Evolutionary conservation across 257 asterid species (phyloP), one percentile per base, ranked within the genome.

Genomic region (Asclepias syriaca): DNA sequence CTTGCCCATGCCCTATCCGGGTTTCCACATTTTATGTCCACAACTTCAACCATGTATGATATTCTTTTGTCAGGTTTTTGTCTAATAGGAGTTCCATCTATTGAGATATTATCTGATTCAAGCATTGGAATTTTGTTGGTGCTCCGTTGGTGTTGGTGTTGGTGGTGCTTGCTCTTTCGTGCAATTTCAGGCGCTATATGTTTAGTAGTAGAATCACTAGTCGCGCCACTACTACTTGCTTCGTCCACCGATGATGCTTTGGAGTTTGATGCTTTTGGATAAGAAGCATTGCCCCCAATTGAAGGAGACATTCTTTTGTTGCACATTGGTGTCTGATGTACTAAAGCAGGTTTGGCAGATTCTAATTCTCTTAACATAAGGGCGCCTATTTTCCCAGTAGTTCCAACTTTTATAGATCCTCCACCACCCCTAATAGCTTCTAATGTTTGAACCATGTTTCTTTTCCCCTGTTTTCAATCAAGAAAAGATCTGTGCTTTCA

Each of bases 401-500:
- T 84, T 71, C 97, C 97, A 13, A 89, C 83, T 83, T 85, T 89
- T 67, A 91, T 68, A 15, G 96, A 89, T 75, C 97, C 97, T 75
- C 95, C 95, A 39, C 96, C 91, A 74, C 96, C 89, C 77, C 75
- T 77, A 53, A 87, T 83, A 29, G 86, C 84, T 87, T 87, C 96
- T 72, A 89, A 69, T 66, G 86, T 81, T 71, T 79, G 94, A 76
- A 83, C 87, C 98, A 88, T 90, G 14, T 29, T 68, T 6, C 18
- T 68, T 53, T 55, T 65, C 72, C 66, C 71, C 61, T 5, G 34
- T 46, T 14, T 7, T 56, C 72, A 66, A 67, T 8, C 15, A 65
- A 34, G 39, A 3, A 45, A 12, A 50, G 29, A 34, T 21, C 70
- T 8, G 57, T 46, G 19, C 16, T 37, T 43, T 29, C n/a, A 68